These are phyloP conservation scores for Fusarium sp. DNA, from an alignment of 2,329 filamentous ascomycete genomes.

Conservation along the genomic window DNA sequence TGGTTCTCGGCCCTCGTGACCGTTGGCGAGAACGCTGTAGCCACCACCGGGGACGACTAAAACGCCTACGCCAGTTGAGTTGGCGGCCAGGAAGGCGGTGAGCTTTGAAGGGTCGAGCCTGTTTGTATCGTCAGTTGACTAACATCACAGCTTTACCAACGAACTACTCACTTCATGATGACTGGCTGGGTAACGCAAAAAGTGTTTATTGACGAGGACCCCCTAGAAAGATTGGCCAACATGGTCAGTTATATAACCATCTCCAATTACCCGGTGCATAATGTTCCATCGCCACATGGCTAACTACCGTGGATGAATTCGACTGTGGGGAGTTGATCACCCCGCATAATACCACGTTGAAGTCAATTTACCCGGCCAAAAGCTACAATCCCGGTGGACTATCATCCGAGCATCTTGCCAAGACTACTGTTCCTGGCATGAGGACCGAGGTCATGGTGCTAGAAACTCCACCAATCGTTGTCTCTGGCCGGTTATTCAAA, in stretches of 20 bases:
- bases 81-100: constrained; percentile 15
- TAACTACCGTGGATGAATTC: constrained; percentile 1
- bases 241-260: neutral
- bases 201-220: too few relatives aligned
- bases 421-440: neutral
- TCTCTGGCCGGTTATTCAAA: neutral
- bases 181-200: too few relatives aligned
- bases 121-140: neutral
- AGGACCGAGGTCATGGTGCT: neutral
- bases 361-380: constrained; percentile 4
- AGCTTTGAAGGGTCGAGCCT: constrained; percentile 17
- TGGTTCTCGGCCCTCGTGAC: constrained; percentile 23
- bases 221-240: too few relatives aligned
- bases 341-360: constrained; percentile 2
- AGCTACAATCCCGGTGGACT: neutral
- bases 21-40: constrained; percentile 17
- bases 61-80: constrained; percentile 26
- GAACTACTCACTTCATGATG: constrained; percentile 12
- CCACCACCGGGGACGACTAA: constrained; percentile 28
- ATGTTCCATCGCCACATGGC: neutral
- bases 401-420: neutral
- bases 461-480: constrained; percentile 11
- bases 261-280: neutral
- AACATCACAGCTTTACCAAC: neutral
- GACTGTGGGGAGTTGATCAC: constrained; percentile 13